Conservation (phyloP, 495 filamentous ascomycete species). For the Tetracladium marchalianum region DNA sequence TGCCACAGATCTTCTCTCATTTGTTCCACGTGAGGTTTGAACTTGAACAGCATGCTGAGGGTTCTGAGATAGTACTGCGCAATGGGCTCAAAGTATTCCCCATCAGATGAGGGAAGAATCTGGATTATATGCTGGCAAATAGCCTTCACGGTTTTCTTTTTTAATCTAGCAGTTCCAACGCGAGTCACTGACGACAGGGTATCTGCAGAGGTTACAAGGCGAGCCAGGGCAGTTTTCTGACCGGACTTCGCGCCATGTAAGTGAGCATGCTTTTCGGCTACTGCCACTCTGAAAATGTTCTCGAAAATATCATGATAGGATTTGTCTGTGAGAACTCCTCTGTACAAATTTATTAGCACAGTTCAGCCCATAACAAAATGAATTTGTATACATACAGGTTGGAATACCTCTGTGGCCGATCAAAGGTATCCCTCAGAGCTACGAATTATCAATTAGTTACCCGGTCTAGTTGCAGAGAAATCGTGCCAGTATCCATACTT, state of each 20-base stretch:
- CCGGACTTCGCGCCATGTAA: constrained; percentile 36
- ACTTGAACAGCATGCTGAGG: constrained; percentile 56
- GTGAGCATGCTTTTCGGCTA: constrained; percentile 56
- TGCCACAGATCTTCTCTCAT: constrained; percentile 60
- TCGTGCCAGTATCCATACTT: too few relatives aligned
- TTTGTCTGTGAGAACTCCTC: constrained; percentile 51
- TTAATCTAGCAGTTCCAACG: constrained; percentile 55
- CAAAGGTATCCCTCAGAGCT: constrained; percentile 56
- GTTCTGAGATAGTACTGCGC: constrained; percentile 70
- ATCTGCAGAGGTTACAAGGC: constrained; percentile 61
- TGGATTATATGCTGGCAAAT: constrained; percentile 76
- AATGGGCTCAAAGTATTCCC: constrained; percentile 61
- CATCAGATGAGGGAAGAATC: constrained; percentile 51
- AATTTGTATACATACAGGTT: constrained; percentile 38
- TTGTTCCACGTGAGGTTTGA: constrained; percentile 69
- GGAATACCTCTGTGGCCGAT: constrained; percentile 44
- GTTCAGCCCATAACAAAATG: not conserved
- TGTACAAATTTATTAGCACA: constrained; percentile 13
- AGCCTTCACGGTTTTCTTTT: constrained; percentile 64
- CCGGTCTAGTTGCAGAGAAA: too few relatives aligned
- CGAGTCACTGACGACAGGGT: constrained; percentile 62
- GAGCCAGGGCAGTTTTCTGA: constrained; percentile 35
- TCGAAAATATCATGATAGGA: constrained; percentile 76
- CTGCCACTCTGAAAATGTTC: constrained; percentile 59
- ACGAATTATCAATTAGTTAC: constrained; percentile 10